phyloP scores from a whole-genome alignment of 441 rosid genomes.

The Theobroma grandiflorum region DNA sequence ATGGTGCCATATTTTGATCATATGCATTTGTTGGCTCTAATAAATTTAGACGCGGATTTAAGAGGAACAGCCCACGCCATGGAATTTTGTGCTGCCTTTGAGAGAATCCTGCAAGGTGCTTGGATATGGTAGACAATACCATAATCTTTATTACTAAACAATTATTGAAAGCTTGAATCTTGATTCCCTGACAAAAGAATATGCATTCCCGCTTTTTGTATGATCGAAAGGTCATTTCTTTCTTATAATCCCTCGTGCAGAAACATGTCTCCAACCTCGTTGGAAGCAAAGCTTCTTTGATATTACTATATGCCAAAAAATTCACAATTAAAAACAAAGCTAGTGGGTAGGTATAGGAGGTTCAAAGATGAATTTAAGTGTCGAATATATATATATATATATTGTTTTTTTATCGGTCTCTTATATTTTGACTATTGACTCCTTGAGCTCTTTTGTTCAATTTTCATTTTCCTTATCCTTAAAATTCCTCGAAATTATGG shows the following conservation, averaged over 20 bases:
- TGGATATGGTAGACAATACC: neutral
- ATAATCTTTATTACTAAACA: neutral
- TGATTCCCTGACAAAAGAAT: slow-evolving; percentile 7
- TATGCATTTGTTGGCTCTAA: neutral
- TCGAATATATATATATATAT: no score
- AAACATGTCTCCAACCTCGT: slow-evolving; percentile 21
- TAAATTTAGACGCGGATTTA: neutral
- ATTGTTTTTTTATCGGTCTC: neutral
- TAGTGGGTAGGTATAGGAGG: neutral
- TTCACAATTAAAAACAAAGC: neutral
- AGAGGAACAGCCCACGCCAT: neutral
- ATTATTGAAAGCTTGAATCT: neutral
- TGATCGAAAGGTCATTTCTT: slow-evolving; percentile 9
- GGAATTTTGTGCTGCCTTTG: neutral
- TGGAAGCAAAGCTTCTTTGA: neutral
- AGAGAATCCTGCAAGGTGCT: slow-evolving; percentile 13
- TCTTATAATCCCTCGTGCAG: neutral
- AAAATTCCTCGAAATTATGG: neutral
- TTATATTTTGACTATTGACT: neutral
- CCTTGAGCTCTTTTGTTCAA: neutral
- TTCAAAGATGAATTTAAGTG: no score
- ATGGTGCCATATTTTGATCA: neutral
- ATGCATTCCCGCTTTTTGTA: neutral
- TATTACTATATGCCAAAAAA: neutral
- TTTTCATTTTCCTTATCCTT: neutral